Evolutionary conservation across 2,329 filamentous ascomycete species (phyloP), one percentile per base, ranked within the genome.

Genomic region (Pyrenochaeta sp.): DNA sequence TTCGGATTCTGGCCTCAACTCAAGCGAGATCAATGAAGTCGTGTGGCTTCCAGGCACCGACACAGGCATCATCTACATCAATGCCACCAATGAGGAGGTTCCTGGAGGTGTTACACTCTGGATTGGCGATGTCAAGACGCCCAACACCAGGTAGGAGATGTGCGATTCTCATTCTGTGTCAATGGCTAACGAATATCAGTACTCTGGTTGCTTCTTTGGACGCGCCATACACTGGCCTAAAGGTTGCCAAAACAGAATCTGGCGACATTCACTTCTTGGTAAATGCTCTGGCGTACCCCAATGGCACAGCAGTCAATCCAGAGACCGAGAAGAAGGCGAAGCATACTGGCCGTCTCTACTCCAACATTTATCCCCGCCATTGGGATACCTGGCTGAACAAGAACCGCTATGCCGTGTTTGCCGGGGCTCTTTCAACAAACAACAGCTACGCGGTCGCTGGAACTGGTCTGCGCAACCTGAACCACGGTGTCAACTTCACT

Each of bases 311-410:
- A 32, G 88, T 88, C 75, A 90, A 90, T 71, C 79, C 85, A 5
- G 82, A 87, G 40, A 79, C 81, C 4, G 86, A 85, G 36, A 77
- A 83, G 50, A 85, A 84, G 63, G 78, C 85, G 0, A 74, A 81
- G 20, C 87, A 87, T 36, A 85, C 85, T 3, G 91, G 85, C 17
- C 87, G 85, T 66, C 83, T 91, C 30, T 95, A 95, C 74, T 85
- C 85, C 18, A 86, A 85, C 54, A 84, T 92, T 32, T 95, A 90
- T 68, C 87, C 90, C 23, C 86, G 91, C 21, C 90, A 96, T 69
- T 96, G 91, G 91, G 91, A 96, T 71, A 75, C 82, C 4, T 96
- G 90, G 79, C 80, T 87, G 30, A 86, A 84, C 1, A 83, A 87
- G 48, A 86, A 91, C 67, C 86, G 84, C 56, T 89, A 87, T 68